Conservation (phyloP, 2,329 filamentous ascomycete genomes). For the Ceratocystis destructans region DNA sequence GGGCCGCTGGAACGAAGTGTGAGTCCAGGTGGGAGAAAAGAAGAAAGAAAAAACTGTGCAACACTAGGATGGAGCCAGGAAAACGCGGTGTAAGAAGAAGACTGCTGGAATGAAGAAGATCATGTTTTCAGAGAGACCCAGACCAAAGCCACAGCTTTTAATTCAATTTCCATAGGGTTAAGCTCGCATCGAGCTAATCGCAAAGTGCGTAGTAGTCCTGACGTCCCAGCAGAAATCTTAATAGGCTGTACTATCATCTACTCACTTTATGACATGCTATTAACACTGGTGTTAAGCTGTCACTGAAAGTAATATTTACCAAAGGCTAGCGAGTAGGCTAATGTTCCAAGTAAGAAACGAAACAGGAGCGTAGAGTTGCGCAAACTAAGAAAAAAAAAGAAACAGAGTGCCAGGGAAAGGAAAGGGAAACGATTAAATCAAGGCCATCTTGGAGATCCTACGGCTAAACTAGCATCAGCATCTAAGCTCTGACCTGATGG, state of each 20-base stretch:
- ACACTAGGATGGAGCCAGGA: not conserved
- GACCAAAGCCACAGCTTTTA: not conserved
- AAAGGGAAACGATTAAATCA: not conserved
- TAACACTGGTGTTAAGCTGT: not conserved
- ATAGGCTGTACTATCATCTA: not conserved
- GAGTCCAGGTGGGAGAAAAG: not conserved
- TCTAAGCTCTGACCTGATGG: no score
- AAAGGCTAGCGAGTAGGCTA: not conserved
- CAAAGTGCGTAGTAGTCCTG: not conserved
- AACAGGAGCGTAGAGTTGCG: not conserved
- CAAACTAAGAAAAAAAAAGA: not conserved
- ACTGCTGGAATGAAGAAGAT: not conserved
- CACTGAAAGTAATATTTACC: not conserved
- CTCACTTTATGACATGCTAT: not conserved
- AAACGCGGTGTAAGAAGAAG: not conserved
- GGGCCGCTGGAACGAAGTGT: not conserved
- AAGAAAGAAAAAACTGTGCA: not conserved
- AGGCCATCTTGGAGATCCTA: no score
- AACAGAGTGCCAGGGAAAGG: not conserved
- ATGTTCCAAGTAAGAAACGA: not conserved
- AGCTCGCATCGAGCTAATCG: not conserved
- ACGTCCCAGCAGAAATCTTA: not conserved
- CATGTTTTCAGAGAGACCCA: not conserved
- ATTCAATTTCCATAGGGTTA: not conserved
- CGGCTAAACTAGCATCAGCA: no score